Conservation (phyloP, 2,329 filamentous ascomycete species). For the Colletotrichum trifolii region DNA sequence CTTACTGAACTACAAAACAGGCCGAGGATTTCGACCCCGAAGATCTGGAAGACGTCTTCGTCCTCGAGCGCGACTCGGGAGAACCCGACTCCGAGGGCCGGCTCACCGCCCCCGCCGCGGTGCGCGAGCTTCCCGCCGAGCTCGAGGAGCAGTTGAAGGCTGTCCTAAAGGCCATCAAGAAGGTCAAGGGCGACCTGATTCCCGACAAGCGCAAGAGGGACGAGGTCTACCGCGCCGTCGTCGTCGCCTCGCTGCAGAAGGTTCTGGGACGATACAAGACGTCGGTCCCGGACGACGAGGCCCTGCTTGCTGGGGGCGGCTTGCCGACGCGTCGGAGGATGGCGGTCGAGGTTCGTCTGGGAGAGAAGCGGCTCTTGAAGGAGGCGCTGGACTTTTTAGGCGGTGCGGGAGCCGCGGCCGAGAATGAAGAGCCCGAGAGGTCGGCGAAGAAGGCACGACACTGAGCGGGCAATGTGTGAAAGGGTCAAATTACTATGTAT, state of each 20-base stretch:
- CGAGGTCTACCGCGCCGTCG: conserved; percentile 54
- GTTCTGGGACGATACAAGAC: conserved; percentile 57
- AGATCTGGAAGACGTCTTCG: conserved; percentile 79
- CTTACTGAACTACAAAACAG: no score
- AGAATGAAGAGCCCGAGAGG: conserved; percentile 43
- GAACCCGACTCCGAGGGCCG: conserved; percentile 63
- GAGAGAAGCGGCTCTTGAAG: conserved; percentile 76
- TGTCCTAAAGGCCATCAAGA: conserved; percentile 61
- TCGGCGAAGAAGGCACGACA: conserved; percentile 45
- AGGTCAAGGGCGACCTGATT: conserved; percentile 53
- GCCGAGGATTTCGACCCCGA: conserved; percentile 68
- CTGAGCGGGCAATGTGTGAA: neutral
- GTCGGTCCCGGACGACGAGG: conserved; percentile 52
- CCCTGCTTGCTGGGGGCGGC: conserved; percentile 45
- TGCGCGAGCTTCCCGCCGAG: conserved; percentile 60
- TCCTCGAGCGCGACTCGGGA: conserved; percentile 68
- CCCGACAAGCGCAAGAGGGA: conserved; percentile 63
- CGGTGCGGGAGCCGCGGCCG: conserved; percentile 36
- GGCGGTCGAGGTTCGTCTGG: conserved; percentile 75
- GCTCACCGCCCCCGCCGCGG: conserved; percentile 49
- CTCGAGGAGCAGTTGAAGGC: conserved; percentile 63
- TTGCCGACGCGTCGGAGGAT: conserved; percentile 59
- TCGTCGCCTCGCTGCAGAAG: conserved; percentile 51
- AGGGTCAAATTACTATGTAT: no score
- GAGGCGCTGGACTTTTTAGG: conserved; percentile 54